Conservation (phyloP, 441 rosid species). For the Euphorbia neoarborescens region DNA sequence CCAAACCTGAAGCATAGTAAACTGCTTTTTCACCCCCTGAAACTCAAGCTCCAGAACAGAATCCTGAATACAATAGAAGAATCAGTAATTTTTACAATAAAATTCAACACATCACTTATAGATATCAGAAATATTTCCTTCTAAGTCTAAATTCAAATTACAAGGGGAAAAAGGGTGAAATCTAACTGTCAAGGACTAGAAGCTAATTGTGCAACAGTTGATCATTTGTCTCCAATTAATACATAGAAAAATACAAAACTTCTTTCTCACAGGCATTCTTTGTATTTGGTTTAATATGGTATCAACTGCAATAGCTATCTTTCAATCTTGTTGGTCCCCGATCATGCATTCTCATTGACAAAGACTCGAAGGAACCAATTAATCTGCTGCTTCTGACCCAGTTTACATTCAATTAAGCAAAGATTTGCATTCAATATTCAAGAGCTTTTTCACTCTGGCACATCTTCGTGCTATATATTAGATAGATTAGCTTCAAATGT, state of each 20-base stretch:
- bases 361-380: not conserved
- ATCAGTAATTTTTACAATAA: not conserved
- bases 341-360: not conserved
- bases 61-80: constrained; percentile 44
- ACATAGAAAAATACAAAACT: too few species aligned
- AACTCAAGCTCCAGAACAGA: constrained; percentile 94
- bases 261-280: too few species aligned
- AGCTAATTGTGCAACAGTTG: not conserved
- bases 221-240: not conserved
- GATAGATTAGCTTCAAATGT: not conserved
- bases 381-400: not conserved
- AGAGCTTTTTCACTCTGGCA: not conserved
- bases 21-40: constrained; percentile 85
- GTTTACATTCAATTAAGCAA: not conserved
- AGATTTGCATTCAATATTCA: not conserved
- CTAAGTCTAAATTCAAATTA: not conserved
- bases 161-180: not conserved
- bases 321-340: not conserved
- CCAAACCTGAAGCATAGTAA: constrained; percentile 96
- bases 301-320: not conserved
- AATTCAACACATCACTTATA: not conserved
- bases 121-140: not conserved
- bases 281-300: not conserved
- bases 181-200: not conserved
- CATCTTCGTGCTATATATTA: not conserved